Percentiles rank a stretch among this genome's conserved stretches.
Evolutionary conservation across 2,329 filamentous ascomycete genomes (phyloP).

Genomic region (Paraphoma chrysanthemicola): DNA sequence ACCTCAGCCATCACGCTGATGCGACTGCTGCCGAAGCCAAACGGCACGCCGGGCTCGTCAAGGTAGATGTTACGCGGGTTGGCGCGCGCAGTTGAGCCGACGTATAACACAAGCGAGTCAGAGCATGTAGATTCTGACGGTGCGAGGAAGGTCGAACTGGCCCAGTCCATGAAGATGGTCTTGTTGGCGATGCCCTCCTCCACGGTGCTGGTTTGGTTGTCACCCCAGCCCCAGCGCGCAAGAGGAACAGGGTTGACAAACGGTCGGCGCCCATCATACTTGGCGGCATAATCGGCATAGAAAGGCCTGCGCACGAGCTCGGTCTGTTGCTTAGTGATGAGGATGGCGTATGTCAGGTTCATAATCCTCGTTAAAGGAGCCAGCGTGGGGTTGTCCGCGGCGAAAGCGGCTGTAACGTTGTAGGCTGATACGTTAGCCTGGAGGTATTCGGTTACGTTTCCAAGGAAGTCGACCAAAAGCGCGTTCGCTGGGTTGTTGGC

Average conservation of each 20-base stretch:
- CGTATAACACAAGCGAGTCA: slow-evolving; percentile 58
- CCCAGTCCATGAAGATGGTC: slow-evolving; percentile 58
- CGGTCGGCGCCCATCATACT: slow-evolving; percentile 54
- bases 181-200: slow-evolving; percentile 58
- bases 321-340: slow-evolving; percentile 58
- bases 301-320: slow-evolving; percentile 57
- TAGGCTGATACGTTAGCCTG: slow-evolving; percentile 45
- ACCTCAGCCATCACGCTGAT: slow-evolving; percentile 58
- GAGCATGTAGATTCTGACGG: slow-evolving; percentile 56
- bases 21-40: slow-evolving; percentile 57
- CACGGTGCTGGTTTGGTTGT: slow-evolving; percentile 46
- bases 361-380: slow-evolving; percentile 47
- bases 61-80: slow-evolving; percentile 56
- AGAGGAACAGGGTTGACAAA: slow-evolving; percentile 60
- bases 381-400: slow-evolving; percentile 38
- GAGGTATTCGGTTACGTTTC: slow-evolving; percentile 53
- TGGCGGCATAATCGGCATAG: slow-evolving; percentile 57
- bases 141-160: slow-evolving; percentile 55
- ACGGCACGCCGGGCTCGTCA: slow-evolving; percentile 53
- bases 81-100: slow-evolving; percentile 46
- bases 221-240: slow-evolving; percentile 57
- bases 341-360: slow-evolving; percentile 54
- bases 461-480: slow-evolving; percentile 52
- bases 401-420: slow-evolving; percentile 48
- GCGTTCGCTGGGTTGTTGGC: slow-evolving; percentile 40